Conservation (phyloP, 2,329 filamentous ascomycete genomes). For the Endoconidiophora laricicola region DNA sequence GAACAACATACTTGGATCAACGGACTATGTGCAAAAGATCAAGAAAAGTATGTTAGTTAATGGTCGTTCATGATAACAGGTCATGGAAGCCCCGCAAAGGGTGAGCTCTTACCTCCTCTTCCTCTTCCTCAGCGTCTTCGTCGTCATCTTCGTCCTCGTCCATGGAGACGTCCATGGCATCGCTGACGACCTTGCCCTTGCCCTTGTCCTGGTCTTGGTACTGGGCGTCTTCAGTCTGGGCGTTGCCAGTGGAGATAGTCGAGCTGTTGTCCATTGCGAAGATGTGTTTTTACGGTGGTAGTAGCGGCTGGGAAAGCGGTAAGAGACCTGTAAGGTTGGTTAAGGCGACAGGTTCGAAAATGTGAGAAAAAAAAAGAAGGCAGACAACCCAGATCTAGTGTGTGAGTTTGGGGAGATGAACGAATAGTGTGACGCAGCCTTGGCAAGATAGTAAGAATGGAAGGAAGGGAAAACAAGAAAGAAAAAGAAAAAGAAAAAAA, state of each 20-base stretch:
- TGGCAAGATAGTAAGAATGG: neutral
- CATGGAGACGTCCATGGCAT: constrained; percentile 45
- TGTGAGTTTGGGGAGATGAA: neutral
- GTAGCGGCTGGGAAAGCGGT: neutral
- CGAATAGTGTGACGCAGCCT: neutral
- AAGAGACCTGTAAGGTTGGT: neutral
- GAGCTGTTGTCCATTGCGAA: constrained; percentile 35
- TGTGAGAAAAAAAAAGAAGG: neutral
- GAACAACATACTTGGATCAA: constrained; percentile 11
- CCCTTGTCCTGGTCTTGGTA: constrained; percentile 61
- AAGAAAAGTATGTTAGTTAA: constrained; percentile 2
- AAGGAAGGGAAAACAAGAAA: constrained; percentile 6
- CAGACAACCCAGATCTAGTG: neutral
- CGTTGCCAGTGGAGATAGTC: constrained; percentile 30
- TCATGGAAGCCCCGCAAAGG: neutral
- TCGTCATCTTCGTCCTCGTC: constrained; percentile 56
- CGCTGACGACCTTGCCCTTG: constrained; percentile 63
- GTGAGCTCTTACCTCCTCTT: constrained; percentile 22
- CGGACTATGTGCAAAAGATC: constrained; percentile 2
- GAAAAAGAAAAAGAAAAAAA: constrained; percentile 3
- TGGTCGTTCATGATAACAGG: neutral
- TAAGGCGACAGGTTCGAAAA: constrained; percentile 1
- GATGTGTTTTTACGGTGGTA: neutral
- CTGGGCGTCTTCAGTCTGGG: constrained; percentile 23
- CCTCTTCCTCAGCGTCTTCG: constrained; percentile 56